These are phyloP conservation scores for Fusarium xylarioides DNA, from an alignment of 2,329 filamentous ascomycete species.

Conservation along the genomic window DNA sequence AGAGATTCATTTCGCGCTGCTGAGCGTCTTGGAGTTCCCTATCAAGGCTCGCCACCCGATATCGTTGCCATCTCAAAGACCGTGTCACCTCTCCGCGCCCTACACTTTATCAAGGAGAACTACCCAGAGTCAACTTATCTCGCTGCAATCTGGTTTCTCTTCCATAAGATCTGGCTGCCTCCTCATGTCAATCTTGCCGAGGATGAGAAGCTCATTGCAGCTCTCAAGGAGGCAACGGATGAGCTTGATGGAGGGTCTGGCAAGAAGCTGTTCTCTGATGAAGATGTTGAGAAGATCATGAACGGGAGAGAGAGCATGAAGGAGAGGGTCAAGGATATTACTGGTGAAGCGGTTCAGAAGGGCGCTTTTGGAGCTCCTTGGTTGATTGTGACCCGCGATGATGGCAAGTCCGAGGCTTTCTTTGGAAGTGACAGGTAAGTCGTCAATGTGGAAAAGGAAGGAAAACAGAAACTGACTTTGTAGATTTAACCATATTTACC, in stretches of 20 bases:
- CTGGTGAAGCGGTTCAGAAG: constrained; percentile 66
- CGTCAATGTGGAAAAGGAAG: too few relatives aligned
- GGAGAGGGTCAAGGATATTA: constrained; percentile 62
- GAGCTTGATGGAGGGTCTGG: constrained; percentile 31
- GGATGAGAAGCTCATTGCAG: constrained; percentile 59
- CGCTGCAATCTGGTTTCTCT: constrained; percentile 63
- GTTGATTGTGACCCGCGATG: constrained; percentile 71
- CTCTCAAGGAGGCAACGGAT: constrained; percentile 47
- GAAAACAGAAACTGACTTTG: not conserved
- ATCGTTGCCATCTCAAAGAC: constrained; percentile 56
- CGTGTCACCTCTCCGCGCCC: constrained; percentile 68
- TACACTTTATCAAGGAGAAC: constrained; percentile 72
- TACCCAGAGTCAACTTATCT: constrained; percentile 62
- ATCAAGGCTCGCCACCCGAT: constrained; percentile 52
- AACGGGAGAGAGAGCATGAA: constrained; percentile 58
- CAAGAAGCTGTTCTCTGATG: constrained; percentile 55
- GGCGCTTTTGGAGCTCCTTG: constrained; percentile 83
- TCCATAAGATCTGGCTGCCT: constrained; percentile 69
- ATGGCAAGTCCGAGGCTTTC: constrained; percentile 71
- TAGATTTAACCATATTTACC: constrained; percentile 76
- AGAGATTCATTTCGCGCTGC: constrained; percentile 54
- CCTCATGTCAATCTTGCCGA: constrained; percentile 68
- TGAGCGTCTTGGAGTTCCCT: constrained; percentile 49
- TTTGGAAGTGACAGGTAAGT: constrained; percentile 76
- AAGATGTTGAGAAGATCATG: constrained; percentile 66